A percentile compares a stretch with the other conserved stretches of the same genome.
Evolutionary conservation across 345 rosid genomes (phyloP).

Genomic region (Gossypium longicalyx): DNA sequence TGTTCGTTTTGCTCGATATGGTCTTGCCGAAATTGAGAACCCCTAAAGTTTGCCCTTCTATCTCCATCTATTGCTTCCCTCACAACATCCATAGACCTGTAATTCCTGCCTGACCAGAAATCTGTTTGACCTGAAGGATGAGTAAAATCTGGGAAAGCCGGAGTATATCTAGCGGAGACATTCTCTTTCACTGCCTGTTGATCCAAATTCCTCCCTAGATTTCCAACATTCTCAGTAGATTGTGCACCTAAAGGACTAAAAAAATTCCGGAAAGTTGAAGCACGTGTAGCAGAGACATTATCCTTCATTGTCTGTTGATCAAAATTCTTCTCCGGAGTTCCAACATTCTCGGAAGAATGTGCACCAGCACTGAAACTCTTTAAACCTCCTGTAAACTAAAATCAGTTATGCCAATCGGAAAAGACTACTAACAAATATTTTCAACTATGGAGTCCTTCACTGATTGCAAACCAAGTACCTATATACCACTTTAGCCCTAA

Average conservation of each 20-base stretch:
- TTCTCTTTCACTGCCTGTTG: too few relatives aligned
- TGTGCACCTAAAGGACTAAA: neutral
- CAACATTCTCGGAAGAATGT: neutral
- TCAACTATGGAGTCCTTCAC: neutral
- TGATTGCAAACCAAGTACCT: neutral
- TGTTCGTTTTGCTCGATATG: conserved; percentile 52
- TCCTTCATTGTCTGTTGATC: neutral
- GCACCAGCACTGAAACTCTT: conserved; percentile 17
- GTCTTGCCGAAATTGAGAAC: conserved; percentile 20
- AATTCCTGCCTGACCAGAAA: conserved; percentile 15
- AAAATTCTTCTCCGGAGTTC: neutral
- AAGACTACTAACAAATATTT: neutral
- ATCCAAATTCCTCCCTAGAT: too few relatives aligned
- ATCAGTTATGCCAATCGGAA: neutral
- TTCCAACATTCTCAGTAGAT: neutral
- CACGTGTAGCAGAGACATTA: neutral
- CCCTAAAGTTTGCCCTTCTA: conserved; percentile 14
- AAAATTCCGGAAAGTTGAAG: neutral
- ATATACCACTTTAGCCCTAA: neutral
- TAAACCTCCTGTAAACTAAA: conserved; percentile 22
- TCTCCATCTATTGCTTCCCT: conserved; percentile 44
- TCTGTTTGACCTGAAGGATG: neutral
- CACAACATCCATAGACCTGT: conserved; percentile 44
- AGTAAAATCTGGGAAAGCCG: too few relatives aligned
- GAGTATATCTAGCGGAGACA: too few relatives aligned